Evolutionary conservation across 768 basidiomycete genomes (phyloP).

Genomic region (Suillus hirtellus): DNA sequence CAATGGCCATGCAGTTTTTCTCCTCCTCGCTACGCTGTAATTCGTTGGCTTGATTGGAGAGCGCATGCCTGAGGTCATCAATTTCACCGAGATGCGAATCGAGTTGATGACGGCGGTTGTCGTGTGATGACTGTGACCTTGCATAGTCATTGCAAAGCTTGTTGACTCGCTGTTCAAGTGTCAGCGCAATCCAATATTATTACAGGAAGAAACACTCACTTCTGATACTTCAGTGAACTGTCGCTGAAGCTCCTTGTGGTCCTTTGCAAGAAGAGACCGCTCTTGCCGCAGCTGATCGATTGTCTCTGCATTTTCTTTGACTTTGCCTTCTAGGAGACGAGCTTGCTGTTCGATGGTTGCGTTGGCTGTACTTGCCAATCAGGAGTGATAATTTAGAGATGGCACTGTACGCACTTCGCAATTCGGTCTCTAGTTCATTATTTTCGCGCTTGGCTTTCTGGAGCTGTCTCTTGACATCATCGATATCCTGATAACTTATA

Average conservation of each 20-base stretch:
- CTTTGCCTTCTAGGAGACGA: conserved; percentile 65
- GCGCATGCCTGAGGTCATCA: conserved; percentile 68
- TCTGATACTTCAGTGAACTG: conserved; percentile 66
- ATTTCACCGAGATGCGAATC: conserved; percentile 73
- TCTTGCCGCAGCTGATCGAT: conserved; percentile 80
- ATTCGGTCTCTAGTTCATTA: conserved; percentile 68
- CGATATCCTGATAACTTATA: conserved; percentile 66
- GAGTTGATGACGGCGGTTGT: conserved; percentile 70
- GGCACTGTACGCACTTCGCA: conserved; percentile 53
- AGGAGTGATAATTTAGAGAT: not conserved
- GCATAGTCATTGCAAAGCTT: conserved; percentile 62
- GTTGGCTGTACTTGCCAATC: conserved; percentile 47
- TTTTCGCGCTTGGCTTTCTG: conserved; percentile 74
- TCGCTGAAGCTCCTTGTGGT: conserved; percentile 74
- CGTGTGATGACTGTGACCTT: conserved; percentile 64
- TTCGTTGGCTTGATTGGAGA: conserved; percentile 59
- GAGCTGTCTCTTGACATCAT: conserved; percentile 69
- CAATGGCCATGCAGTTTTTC: conserved; percentile 57
- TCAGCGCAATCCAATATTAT: not conserved
- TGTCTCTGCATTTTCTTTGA: conserved; percentile 65
- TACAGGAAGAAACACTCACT: conserved; percentile 39
- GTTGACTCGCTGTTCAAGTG: conserved; percentile 50
- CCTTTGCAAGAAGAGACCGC: conserved; percentile 62
- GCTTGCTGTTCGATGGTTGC: conserved; percentile 72
- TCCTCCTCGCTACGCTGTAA: conserved; percentile 66